Conservation (phyloP, 345 rosid species). For the Rhizophora apiculata region DNA sequence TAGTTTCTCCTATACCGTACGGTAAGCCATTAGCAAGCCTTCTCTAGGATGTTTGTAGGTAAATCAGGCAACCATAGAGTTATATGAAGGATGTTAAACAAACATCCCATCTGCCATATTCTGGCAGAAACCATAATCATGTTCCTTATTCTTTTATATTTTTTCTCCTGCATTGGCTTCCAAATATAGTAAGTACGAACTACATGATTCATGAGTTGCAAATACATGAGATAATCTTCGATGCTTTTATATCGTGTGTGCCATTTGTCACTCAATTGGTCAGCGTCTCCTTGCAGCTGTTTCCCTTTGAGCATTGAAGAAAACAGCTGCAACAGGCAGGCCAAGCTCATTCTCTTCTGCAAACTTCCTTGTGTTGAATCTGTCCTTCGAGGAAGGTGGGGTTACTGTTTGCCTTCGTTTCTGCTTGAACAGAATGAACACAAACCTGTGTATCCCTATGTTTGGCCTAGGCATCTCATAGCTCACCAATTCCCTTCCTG, state of each 20-base stretch:
- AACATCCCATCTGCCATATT: too few species aligned
- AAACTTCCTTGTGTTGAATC: constrained; percentile 63
- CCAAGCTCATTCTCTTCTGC: constrained; percentile 74
- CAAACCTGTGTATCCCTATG: constrained; percentile 94
- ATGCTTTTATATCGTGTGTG: neutral
- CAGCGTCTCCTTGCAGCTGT: constrained; percentile 91
- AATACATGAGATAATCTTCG: neutral
- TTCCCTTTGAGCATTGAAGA: constrained; percentile 88
- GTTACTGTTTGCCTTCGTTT: constrained; percentile 50
- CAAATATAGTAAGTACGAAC: neutral
- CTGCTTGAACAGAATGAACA: constrained; percentile 78
- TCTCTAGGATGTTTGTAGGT: too few species aligned
- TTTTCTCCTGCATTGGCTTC: too few species aligned
- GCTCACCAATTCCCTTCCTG: constrained; percentile 69
- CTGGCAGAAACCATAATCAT: too few species aligned
- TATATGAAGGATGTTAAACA: too few species aligned
- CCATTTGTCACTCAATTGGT: neutral
- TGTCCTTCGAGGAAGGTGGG: constrained; percentile 62
- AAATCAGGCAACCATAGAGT: too few species aligned
- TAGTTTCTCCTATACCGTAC: too few species aligned
- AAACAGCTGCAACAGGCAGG: constrained; percentile 84
- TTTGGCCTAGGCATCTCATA: constrained; percentile 91
- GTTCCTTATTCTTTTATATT: too few species aligned
- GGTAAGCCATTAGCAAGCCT: too few species aligned
- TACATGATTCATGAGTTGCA: neutral